Conservation (phyloP, 345 rosid species). For the Acer campestre region DNA sequence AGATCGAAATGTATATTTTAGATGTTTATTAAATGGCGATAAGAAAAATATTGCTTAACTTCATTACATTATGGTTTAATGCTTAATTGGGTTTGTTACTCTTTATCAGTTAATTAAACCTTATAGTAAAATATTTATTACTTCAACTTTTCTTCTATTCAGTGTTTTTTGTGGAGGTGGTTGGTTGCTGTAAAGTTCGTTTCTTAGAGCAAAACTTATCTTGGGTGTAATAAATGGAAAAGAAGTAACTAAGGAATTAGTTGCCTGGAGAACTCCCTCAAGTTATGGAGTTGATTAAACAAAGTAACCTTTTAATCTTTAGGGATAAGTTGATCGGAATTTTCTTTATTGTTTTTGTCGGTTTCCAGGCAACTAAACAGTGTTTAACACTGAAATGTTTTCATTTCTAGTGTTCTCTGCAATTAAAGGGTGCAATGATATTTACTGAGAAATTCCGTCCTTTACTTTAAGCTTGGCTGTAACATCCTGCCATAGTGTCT, state of each 20-base stretch:
- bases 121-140: no score
- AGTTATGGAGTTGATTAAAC: neutral
- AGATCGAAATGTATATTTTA: neutral
- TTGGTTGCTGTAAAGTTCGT: neutral
- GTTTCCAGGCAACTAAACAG: neutral
- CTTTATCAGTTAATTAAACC: no score
- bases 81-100: neutral
- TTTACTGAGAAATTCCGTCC: neutral
- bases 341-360: neutral
- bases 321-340: neutral
- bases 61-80: neutral
- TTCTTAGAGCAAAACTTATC: neutral
- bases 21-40: neutral
- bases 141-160: neutral
- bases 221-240: neutral
- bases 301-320: slow-evolving; percentile 6
- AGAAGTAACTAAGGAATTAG: neutral
- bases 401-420: neutral
- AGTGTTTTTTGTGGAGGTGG: neutral
- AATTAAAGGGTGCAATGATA: neutral
- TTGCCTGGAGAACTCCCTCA: neutral
- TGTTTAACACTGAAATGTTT: neutral
- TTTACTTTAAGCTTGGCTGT: neutral
- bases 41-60: neutral
- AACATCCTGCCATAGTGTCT: neutral